A percentile compares a stretch with the other conserved stretches of the same genome.
These are phyloP conservation scores for Penicillium paradoxum DNA, from an alignment of 495 filamentous ascomycete species.

Conservation along the genomic window DNA sequence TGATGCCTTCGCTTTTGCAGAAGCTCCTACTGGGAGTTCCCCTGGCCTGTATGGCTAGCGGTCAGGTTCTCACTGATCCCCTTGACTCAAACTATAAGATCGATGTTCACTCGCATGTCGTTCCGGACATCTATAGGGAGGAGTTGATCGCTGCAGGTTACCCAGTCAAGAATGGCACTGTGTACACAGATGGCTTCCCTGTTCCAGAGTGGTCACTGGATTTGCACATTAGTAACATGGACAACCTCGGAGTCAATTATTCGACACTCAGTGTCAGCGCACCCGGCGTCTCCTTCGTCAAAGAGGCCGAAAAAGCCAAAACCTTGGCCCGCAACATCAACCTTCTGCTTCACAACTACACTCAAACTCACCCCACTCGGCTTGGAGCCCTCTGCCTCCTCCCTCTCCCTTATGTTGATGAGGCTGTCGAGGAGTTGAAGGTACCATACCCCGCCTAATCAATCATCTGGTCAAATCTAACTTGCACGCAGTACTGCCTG, in stretches of 20 bases:
- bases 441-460: slow-evolving; percentile 16
- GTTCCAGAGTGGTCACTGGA: slow-evolving; percentile 36
- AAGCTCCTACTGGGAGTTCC: neutral
- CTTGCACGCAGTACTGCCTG: slow-evolving; percentile 8
- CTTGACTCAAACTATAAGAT: slow-evolving; percentile 14
- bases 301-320: slow-evolving; percentile 19
- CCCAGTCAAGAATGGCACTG: slow-evolving; percentile 32
- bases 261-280: slow-evolving; percentile 46
- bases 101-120: slow-evolving; percentile 35
- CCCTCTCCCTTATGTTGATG: slow-evolving; percentile 41
- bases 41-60: neutral
- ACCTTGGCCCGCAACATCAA: slow-evolving; percentile 25
- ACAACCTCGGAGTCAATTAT: slow-evolving; percentile 34
- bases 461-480: neutral
- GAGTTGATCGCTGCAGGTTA: slow-evolving; percentile 27
- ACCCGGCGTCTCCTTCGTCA: slow-evolving; percentile 40
- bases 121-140: slow-evolving; percentile 26
- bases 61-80: neutral
- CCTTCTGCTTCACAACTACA: slow-evolving; percentile 29
- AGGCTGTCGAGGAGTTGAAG: slow-evolving; percentile 37
- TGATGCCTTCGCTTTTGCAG: neutral
- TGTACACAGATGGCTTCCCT: slow-evolving; percentile 13
- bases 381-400: slow-evolving; percentile 49
- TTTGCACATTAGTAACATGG: slow-evolving; percentile 43
- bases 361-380: slow-evolving; percentile 27